phyloP scores from a whole-genome alignment of 1,139 yeast genomes.

The Lodderomyces jiufengensis region DNA sequence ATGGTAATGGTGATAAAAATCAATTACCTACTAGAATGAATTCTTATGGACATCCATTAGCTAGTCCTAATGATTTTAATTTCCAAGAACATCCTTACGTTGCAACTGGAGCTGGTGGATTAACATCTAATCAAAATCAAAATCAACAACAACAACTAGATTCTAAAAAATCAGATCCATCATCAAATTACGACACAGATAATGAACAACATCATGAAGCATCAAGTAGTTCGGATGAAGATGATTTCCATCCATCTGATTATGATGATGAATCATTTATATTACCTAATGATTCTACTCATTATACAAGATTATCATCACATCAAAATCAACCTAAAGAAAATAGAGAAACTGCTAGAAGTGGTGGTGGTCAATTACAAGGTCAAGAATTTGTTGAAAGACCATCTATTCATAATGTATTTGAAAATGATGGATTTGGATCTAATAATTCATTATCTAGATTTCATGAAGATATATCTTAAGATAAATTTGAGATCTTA shows the following conservation, averaged over 20 bases:
- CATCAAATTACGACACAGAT: background rate
- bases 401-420: slow-evolving; percentile 4
- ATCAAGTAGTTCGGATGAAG: slow-evolving; percentile 6
- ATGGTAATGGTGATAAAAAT: background rate
- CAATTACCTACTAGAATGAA: slow-evolving; percentile 10
- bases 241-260: slow-evolving; percentile 14
- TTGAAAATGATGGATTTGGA: slow-evolving; percentile 7
- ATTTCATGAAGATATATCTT: slow-evolving; percentile 12
- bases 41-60: slow-evolving; percentile 17
- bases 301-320: background rate
- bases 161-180: background rate
- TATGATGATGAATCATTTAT: slow-evolving; percentile 13
- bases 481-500: too few relatives aligned
- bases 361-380: background rate
- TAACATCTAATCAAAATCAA: too few relatives aligned
- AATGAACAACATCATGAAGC: background rate
- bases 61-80: slow-evolving; percentile 15
- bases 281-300: slow-evolving; percentile 10
- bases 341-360: background rate
- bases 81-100: slow-evolving; percentile 10
- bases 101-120: slow-evolving; percentile 1
- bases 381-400: background rate
- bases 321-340: too few relatives aligned
- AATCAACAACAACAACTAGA: background rate
- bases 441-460: slow-evolving; percentile 13